Conservation (phyloP, 1,284 basidiomycete genomes). For the Termitomyces sp. region DNA sequence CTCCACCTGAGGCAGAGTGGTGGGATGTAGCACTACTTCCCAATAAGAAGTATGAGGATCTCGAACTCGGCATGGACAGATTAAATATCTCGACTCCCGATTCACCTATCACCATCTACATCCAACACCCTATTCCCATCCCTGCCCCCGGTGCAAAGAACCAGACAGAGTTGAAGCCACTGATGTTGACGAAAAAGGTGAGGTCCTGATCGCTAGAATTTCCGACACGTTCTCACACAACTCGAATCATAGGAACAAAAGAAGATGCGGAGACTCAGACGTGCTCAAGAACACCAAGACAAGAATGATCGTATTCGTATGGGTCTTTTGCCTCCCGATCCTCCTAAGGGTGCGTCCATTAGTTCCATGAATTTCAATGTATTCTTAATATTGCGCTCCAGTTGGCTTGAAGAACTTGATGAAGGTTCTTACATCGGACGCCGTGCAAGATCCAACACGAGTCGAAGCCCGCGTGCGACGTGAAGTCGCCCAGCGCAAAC, state of each 20-base stretch:
- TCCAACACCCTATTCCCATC: conserved; percentile 97
- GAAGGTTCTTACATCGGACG: conserved; percentile 96
- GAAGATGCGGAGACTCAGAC: conserved; percentile 89
- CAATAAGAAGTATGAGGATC: conserved; percentile 73
- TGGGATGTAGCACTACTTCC: conserved; percentile 93
- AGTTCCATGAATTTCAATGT: neutral
- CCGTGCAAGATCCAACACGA: conserved; percentile 94
- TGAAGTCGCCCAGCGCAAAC: conserved; percentile 87
- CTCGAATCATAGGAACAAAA: conserved; percentile 71
- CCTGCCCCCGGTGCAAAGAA: conserved; percentile 86
- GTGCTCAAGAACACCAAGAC: conserved; percentile 89
- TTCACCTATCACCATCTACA: conserved; percentile 84
- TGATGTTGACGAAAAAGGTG: conserved; percentile 88
- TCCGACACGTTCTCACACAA: neutral
- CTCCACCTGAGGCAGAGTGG: conserved; percentile 93
- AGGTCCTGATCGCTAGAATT: conserved; percentile 3
- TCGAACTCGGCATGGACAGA: conserved; percentile 50
- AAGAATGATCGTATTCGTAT: conserved; percentile 94
- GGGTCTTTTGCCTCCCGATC: conserved; percentile 92
- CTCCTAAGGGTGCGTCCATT: conserved; percentile 75
- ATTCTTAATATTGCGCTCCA: conserved; percentile 27
- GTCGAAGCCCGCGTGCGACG: conserved; percentile 92
- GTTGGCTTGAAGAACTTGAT: conserved; percentile 95
- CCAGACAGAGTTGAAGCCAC: conserved; percentile 68
- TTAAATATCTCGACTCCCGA: conserved; percentile 62